Conservation (phyloP, 129 eudicot genomes). For the Lonicera japonica region DNA sequence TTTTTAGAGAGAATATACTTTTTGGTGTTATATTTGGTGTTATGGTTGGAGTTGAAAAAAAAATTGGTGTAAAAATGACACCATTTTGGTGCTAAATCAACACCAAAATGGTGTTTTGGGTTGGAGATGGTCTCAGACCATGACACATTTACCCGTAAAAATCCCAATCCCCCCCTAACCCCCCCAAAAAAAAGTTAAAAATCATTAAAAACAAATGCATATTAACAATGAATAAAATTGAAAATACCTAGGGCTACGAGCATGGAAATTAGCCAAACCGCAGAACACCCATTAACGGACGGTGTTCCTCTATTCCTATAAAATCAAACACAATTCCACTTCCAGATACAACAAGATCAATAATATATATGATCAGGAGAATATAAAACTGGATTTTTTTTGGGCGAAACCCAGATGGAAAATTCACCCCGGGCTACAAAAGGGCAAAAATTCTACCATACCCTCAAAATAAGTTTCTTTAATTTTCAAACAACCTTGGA, state of each 20-base stretch:
- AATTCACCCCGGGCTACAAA: background rate
- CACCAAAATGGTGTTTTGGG: too few species aligned
- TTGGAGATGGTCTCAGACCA: too few species aligned
- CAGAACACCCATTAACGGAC: constrained; percentile 7
- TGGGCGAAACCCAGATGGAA: background rate
- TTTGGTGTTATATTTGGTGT: too few species aligned
- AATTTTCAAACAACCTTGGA: too few species aligned
- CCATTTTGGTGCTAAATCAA: too few species aligned
- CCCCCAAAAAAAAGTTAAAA: background rate
- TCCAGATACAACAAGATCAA: background rate
- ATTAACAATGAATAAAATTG: background rate
- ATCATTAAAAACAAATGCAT: background rate
- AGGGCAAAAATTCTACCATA: background rate
- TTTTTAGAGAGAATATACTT: too few species aligned
- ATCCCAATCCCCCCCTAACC: background rate
- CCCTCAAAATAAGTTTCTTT: background rate
- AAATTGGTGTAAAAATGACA: too few species aligned
- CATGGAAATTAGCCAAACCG: background rate
- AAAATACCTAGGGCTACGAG: constrained; percentile 10
- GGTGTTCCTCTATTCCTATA: constrained; percentile 7
- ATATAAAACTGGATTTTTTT: too few species aligned
- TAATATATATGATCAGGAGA: too few species aligned
- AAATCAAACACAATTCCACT: background rate
- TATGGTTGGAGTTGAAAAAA: too few species aligned
- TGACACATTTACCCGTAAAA: too few species aligned